Evolutionary conservation across 1,139 yeast genomes (phyloP).

Genomic region (Trichomonascaceae sp.): DNA sequence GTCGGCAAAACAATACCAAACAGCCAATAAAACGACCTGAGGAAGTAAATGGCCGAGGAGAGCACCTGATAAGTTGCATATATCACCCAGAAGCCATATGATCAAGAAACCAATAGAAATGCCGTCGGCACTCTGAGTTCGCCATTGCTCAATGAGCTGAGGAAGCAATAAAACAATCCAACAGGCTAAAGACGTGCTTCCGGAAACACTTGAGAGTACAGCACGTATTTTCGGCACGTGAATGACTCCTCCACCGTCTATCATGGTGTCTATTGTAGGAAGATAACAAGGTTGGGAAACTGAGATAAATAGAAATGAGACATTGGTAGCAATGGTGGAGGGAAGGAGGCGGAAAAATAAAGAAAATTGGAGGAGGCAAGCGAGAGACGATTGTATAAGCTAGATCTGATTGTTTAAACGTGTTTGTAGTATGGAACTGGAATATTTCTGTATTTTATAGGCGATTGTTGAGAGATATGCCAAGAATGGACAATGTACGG

Average conservation of each 20-base stretch:
- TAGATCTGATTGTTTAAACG: too few relatives aligned
- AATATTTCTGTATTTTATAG: too few relatives aligned
- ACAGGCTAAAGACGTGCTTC: conserved; percentile 53
- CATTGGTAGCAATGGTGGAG: background rate
- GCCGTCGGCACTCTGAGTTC: conserved; percentile 71
- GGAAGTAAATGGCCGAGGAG: conserved; percentile 68
- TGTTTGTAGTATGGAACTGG: too few relatives aligned
- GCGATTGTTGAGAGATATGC: background rate
- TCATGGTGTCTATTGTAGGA: background rate
- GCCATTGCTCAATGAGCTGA: conserved; percentile 78
- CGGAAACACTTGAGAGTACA: conserved; percentile 56
- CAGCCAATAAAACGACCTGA: conserved; percentile 61
- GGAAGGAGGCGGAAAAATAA: too few relatives aligned
- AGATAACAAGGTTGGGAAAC: background rate
- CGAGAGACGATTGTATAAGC: too few relatives aligned
- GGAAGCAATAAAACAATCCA: conserved; percentile 80
- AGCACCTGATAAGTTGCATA: conserved; percentile 62
- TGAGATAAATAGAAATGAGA: background rate
- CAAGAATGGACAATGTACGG: background rate
- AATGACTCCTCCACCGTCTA: conserved; percentile 2
- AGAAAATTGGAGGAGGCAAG: too few relatives aligned
- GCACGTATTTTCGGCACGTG: conserved; percentile 28
- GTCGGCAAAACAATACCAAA: conserved; percentile 73
- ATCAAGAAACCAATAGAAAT: conserved; percentile 63
- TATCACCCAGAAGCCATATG: conserved; percentile 71